A percentile compares a stretch with the other conserved stretches of the same genome.
phyloP scores from a whole-genome alignment of 2,329 filamentous ascomycete species.

The Talaromyces sp. region DNA sequence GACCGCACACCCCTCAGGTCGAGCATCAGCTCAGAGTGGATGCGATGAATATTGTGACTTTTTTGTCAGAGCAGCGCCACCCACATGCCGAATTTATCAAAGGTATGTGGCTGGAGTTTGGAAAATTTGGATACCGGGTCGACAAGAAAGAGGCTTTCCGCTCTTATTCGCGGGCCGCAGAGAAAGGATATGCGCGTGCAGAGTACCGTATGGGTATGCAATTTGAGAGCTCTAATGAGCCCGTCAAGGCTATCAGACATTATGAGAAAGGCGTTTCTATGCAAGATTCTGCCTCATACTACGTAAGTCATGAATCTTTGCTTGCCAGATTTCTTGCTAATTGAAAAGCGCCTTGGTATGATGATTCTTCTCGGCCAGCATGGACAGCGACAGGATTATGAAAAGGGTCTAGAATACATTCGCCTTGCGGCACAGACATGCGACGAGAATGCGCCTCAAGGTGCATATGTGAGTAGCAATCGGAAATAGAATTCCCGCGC shows the following conservation, averaged over 20 bases:
- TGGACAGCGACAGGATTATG: slow-evolving; percentile 78
- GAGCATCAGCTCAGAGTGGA: slow-evolving; percentile 87
- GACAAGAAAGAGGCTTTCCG: slow-evolving; percentile 94
- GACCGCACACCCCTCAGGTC: slow-evolving; percentile 75
- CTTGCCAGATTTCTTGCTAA: slow-evolving; percentile 19
- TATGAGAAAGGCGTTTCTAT: slow-evolving; percentile 77
- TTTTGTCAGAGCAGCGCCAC: slow-evolving; percentile 85
- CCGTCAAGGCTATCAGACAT: slow-evolving; percentile 83
- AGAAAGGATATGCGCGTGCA: slow-evolving; percentile 79
- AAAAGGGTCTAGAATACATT: slow-evolving; percentile 75
- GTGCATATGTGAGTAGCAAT: slow-evolving; percentile 64
- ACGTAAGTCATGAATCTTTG: slow-evolving; percentile 39
- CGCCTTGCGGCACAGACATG: slow-evolving; percentile 76
- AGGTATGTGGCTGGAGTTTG: slow-evolving; percentile 97
- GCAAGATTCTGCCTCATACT: slow-evolving; percentile 82
- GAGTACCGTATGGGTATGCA: slow-evolving; percentile 99
- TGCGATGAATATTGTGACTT: slow-evolving; percentile 85
- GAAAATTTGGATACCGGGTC: slow-evolving; percentile 83
- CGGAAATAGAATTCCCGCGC: background rate
- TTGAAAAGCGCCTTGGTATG: slow-evolving; percentile 78
- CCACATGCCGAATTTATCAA: slow-evolving; percentile 92
- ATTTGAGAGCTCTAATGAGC: slow-evolving; percentile 91
- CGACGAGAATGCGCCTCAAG: slow-evolving; percentile 95
- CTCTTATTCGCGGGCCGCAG: slow-evolving; percentile 80
- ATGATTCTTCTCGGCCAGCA: slow-evolving; percentile 95